A percentile compares a stretch with the other conserved stretches of the same genome.
phyloP scores from a whole-genome alignment of 805 yeast species.

The Gaillardinia entomophila region DNA sequence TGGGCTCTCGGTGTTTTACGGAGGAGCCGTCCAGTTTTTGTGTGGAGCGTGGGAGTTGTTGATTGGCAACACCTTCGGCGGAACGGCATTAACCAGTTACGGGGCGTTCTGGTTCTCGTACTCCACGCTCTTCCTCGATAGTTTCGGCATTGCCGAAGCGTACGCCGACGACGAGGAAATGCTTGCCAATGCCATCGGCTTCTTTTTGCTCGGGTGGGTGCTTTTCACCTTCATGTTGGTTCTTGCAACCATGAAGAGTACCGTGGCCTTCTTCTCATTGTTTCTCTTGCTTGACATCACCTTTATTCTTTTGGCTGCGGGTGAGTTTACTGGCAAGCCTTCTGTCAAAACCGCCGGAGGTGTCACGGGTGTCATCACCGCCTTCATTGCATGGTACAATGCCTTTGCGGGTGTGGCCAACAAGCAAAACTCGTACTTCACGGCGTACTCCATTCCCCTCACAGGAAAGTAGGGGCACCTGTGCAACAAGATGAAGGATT shows the following conservation, averaged over 20 bases:
- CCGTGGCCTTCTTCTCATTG: conserved; percentile 55
- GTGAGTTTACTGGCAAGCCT: conserved; percentile 40
- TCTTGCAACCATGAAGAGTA: conserved; percentile 55
- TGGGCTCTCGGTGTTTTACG: conserved; percentile 42
- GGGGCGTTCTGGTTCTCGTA: conserved; percentile 53
- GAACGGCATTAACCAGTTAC: conserved; percentile 45
- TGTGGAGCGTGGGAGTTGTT: conserved; percentile 49
- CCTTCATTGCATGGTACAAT: conserved; percentile 56
- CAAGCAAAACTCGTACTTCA: conserved; percentile 52
- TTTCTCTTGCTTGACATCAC: conserved; percentile 50
- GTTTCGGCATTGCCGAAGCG: conserved; percentile 48
- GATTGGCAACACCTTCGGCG: conserved; percentile 52
- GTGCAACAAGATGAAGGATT: too few relatives aligned
- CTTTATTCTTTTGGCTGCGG: conserved; percentile 49
- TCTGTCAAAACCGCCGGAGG: conserved; percentile 55
- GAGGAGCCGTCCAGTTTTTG: conserved; percentile 45
- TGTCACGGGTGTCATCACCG: conserved; percentile 50
- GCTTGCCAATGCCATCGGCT: conserved; percentile 48
- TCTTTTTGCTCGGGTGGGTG: conserved; percentile 58
- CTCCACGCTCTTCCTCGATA: conserved; percentile 45
- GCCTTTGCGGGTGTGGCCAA: conserved; percentile 61
- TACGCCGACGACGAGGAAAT: conserved; percentile 36
- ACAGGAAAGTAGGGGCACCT: conserved; percentile 37
- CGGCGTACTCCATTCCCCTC: conserved; percentile 43
- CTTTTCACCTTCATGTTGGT: conserved; percentile 52